Base-by-base conservation (phyloP, 129 eudicot genomes). In the Artemisia tridentata region DNA sequence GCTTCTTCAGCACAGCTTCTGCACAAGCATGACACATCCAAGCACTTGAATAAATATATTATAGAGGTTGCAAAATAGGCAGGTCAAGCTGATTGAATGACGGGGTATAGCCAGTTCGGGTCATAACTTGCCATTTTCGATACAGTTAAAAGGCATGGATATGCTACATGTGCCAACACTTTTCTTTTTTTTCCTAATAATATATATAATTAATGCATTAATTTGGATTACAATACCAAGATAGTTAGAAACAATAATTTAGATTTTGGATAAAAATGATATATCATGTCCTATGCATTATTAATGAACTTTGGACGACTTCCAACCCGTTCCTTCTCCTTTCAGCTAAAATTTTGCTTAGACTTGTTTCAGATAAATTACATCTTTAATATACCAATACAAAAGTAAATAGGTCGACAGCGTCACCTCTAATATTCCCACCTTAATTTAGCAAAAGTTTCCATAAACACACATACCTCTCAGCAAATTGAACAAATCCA, bases 401-500 rank as follows among this genome's bases (percentile, higher is more conserved):
- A 9, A 5, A 20, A 21, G 23, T 53, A 11, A 18, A 18, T 12
- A n/a, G 34, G 64, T 23, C 64, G 2, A 38, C 45, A 61, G 1
- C 3, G 3, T n/a, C 47, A 62, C 19, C 19, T 62, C 48, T 62
- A 11, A 7, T 14, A 51, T 15, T 51, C 8, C n/a, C 19, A 3
- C 19, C 18, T 51, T 51, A 3, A 51, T 11, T 51, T 51, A 51
- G 18, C 18, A 51, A 5, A 13, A 13, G 15, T 51, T 15, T 1
- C 56, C 8, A 3, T 51, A 15, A 38, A 63, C 17, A 9, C 0
- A 19, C 66, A 55, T 54, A 75, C 79, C 79, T 75, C 5, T 75
- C 79, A 75, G 72, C 72, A 55, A 65, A 76, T 43, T 92, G 97
- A 72, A 93, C 99, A 80, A 93, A 93, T 23, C 99, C 99, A 54